Percentiles rank a stretch among this genome's conserved stretches.
Conservation (phyloP, 2,329 filamentous ascomycete genomes). For the Penicillium sp. region DNA sequence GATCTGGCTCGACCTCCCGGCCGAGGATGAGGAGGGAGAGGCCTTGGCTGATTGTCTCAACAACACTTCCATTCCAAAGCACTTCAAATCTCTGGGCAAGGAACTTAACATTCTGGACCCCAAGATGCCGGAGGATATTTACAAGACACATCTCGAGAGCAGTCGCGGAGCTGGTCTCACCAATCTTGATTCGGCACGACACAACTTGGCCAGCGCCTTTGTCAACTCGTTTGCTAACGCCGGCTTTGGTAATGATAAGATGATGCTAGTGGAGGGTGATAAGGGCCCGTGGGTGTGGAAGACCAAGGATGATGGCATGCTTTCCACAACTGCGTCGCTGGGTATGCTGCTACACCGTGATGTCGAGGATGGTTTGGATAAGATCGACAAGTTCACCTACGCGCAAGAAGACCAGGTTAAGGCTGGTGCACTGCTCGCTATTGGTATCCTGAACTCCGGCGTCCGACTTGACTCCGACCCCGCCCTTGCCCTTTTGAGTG, state of each 20-base stretch:
- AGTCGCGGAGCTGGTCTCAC: constrained; percentile 89
- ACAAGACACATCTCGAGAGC: constrained; percentile 98
- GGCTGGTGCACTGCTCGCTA: constrained; percentile 87
- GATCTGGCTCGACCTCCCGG: constrained; percentile 71
- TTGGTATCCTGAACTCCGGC: constrained; percentile 93
- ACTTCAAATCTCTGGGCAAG: constrained; percentile 92
- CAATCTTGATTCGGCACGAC: constrained; percentile 89
- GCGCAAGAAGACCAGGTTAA: constrained; percentile 78
- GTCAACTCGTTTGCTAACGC: constrained; percentile 98
- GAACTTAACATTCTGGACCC: constrained; percentile 96
- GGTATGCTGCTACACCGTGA: constrained; percentile 93
- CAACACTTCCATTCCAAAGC: constrained; percentile 82
- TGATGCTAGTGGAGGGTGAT: constrained; percentile 89
- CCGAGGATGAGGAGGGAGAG: constrained; percentile 65
- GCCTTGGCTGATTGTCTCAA: constrained; percentile 80
- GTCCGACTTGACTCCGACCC: constrained; percentile 88
- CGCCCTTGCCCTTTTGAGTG: constrained; percentile 79
- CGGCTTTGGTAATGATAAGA: constrained; percentile 91
- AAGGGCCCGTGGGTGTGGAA: constrained; percentile 98
- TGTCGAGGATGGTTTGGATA: constrained; percentile 85
- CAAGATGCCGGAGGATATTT: constrained; percentile 96
- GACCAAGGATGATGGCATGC: constrained; percentile 96
- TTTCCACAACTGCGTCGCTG: constrained; percentile 90
- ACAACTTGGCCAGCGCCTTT: constrained; percentile 93
- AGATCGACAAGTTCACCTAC: constrained; percentile 93